A percentile compares a stretch with the other conserved stretches of the same genome.
phyloP scores from a whole-genome alignment of 2,329 filamentous ascomycete species.

The Fusarium sp. region DNA sequence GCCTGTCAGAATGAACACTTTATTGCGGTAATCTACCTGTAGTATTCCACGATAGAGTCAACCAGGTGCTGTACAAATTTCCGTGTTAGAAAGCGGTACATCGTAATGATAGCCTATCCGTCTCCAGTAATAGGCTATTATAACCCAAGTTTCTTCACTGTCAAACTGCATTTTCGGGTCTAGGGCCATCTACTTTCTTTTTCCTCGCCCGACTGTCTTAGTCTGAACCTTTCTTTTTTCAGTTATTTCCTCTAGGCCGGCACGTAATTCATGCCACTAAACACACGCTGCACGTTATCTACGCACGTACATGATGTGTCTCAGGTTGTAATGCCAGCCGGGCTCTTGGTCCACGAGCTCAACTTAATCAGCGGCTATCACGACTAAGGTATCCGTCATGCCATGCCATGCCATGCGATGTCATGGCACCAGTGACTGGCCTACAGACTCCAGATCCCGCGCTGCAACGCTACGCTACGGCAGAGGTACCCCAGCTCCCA shows the following conservation, averaged over 20 bases:
- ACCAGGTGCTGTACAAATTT: not conserved
- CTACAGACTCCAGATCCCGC: constrained; percentile 28
- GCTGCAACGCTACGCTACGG: constrained; percentile 27
- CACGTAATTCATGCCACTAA: constrained; percentile 16
- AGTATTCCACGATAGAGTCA: not conserved
- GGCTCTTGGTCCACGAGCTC: constrained; percentile 7
- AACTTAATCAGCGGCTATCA: constrained; percentile 2
- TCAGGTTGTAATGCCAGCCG: constrained; percentile 22
- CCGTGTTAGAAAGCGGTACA: not conserved
- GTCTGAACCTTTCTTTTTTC: constrained; percentile 26
- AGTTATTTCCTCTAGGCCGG: constrained; percentile 19
- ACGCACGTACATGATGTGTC: constrained; percentile 29
- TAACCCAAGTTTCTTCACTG: not conserved
- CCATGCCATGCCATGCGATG: not conserved
- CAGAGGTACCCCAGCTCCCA: constrained; percentile 18
- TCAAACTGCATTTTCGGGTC: not conserved
- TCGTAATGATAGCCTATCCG: not conserved
- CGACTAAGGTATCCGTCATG: not conserved
- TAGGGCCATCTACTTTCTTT: constrained; percentile 23
- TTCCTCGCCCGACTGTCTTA: constrained; percentile 16
- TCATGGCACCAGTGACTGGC: not conserved
- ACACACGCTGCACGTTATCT: not conserved
- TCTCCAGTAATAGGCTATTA: not conserved
- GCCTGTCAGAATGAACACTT: not conserved
- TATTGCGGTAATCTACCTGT: not conserved